Evolutionary conservation across 441 rosid species (phyloP), one percentile per base, ranked within the genome.

Genomic region (Metrosideros polymorpha): DNA sequence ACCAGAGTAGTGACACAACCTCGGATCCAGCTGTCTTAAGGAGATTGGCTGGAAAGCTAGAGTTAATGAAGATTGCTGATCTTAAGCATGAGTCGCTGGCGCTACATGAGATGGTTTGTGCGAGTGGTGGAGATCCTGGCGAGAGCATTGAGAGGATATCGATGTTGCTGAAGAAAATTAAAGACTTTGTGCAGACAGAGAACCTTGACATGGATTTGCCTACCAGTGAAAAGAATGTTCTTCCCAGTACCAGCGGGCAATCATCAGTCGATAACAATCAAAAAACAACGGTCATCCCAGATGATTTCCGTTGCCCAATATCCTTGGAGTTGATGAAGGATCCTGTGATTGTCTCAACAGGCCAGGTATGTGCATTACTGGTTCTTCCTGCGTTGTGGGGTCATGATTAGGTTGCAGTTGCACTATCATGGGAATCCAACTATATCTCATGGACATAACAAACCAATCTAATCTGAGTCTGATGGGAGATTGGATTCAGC

Each of bases 331-430:
- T 97, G 92, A 97, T 97, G 98, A 94, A 92, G 88, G 99, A 97
- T 93, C 99, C 99, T 77, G 98, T 96, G 84, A 97, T 97, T 91
- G 99, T 97, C 86, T 96, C 99, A 52, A 94, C 98, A 53, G 99
- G 99, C 84, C 98, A 97, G 97, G 99, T 97, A 93, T 53, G 83
- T 75, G 84, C 87, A 54, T 86, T 76, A 35, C 27, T 71, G n/a
- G n/a, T 71, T 71, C 84, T 83, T 83, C 29, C 57, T 50, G 35
- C n/a, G 4, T 83, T 52, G 47, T 39, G 43, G 84, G 79, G 79
- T 71, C 79, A 22, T 39, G 79, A 39, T n/a, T 71, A 22, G 45
- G 79, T 35, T 22, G 79, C 79, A 39, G 47, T 39, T 22, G 25
- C 79, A 71, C 15, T 71, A 71, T 71, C 47, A 71, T 71, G 79